Evolutionary conservation across 1,284 basidiomycete genomes (phyloP), one percentile per base, ranked within the genome.

Genomic region (Sanguinoderma infundibulare): DNA sequence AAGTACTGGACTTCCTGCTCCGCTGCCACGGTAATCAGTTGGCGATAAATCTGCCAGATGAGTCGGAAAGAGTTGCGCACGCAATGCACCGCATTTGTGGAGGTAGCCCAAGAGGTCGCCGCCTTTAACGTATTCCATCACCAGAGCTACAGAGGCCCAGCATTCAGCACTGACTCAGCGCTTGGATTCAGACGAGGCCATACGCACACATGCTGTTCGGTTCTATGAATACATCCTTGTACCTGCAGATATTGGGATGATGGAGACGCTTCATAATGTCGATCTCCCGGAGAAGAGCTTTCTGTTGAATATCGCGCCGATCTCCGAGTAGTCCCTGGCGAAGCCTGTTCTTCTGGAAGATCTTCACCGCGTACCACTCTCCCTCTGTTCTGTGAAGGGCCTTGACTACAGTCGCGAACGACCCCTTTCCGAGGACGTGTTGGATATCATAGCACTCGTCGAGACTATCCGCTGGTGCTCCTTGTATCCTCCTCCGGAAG

Each of bases 191-290:
- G 10, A 15, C 49, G 6, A 38, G 0, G 6, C 22, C 24, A 22
- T 5, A 30, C 12, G 8, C 15, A 63, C 83, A 62, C 63, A 96
- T 88, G 60, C 85, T 78, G 28, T 80, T 81, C 8, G 83, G 83
- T 46, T 83, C 78, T 40, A 81, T 78, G 68, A 91, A 95, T n/a
- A 87, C 87, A 66, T 96, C 92, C 60, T 91, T 85, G 34, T 95
- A 81, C 54, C 85, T 80, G 67, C 92, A 94, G 39, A 96, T 91
- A 69, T 95, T 92, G 3, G 83, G 85, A 69, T 97, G 94, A 55
- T 87, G 78, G 38, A 96, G 78, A 15, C 77, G 77, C 69, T 89
- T 82, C 72, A 95, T 83, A 63, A 96, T 94, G n/a, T 80, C 80
- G 51, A 96, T 91, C 75, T 97, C 95, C 12, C 58, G 46, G 34